Percentiles rank a stretch among this genome's conserved stretches.
These are phyloP conservation scores for Scheffersomyces amazonensis DNA, from an alignment of 805 yeast species.

Conservation along the genomic window DNA sequence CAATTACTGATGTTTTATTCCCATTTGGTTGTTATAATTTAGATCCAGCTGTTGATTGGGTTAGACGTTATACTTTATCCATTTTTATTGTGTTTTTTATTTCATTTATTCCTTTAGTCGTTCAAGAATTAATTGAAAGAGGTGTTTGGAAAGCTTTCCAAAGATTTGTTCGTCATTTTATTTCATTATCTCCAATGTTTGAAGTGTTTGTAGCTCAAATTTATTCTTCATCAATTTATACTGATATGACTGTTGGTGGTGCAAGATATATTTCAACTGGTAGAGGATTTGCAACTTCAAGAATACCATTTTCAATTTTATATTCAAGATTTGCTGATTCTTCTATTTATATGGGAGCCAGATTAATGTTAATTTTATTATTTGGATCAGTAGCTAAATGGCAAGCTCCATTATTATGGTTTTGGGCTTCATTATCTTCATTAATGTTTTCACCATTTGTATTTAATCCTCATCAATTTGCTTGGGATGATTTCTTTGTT, in stretches of 20 bases:
- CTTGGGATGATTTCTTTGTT: slow-evolving; percentile 93
- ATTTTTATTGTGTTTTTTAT: slow-evolving; percentile 72
- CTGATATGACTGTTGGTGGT: slow-evolving; percentile 73
- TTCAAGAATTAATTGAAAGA: slow-evolving; percentile 74
- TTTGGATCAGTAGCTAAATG: slow-evolving; percentile 77
- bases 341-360: slow-evolving; percentile 81
- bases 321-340: slow-evolving; percentile 74
- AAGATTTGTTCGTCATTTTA: slow-evolving; percentile 62
- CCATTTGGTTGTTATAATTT: slow-evolving; percentile 75
- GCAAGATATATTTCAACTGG: slow-evolving; percentile 83
- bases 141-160: slow-evolving; percentile 69
- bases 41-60: slow-evolving; percentile 71
- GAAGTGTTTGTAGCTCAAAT: slow-evolving; percentile 79
- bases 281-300: slow-evolving; percentile 74
- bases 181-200: slow-evolving; percentile 72
- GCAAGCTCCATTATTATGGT: slow-evolving; percentile 95
- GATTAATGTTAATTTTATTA: slow-evolving; percentile 67
- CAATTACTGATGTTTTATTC: slow-evolving; percentile 56
- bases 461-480: slow-evolving; percentile 97
- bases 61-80: slow-evolving; percentile 68
- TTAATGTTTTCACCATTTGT: slow-evolving; percentile 89
- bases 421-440: slow-evolving; percentile 91
- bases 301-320: slow-evolving; percentile 63
- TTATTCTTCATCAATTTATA: slow-evolving; percentile 66
- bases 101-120: slow-evolving; percentile 71